Evolutionary conservation across 2,329 filamentous ascomycete species (phyloP), one percentile per base, ranked within the genome.

Genomic region (Fusarium beomiforme): DNA sequence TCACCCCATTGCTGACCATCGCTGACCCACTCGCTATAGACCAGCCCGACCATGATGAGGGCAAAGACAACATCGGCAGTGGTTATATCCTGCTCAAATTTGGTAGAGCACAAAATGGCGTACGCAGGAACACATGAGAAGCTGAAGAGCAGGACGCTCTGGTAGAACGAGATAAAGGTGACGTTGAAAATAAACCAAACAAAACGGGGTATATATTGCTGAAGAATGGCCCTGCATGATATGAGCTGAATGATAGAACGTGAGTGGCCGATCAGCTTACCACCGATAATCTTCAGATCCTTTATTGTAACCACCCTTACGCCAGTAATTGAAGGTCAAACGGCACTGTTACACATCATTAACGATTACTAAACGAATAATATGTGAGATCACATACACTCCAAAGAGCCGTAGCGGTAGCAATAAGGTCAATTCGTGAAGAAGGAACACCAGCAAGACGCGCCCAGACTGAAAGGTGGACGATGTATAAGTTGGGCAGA

Each of bases 211-310:
- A 95, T 85, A 39, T 89, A 84, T 31, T 87, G 84, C 78, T 91
- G 91, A 56, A 98, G 84, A 59, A 95, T 90, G 61, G 87, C 86
- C 95, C 89, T 91, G 26, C 1, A 19, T 23, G 47, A 17, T 69
- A 77, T 66, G 53, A 64, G 46, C 24, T 50, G 49, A 46, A 56
- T 50, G 29, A 19, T 26, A n/a, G 9, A 14, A 9, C n/a, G 33
- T 51, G n/a, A 36, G 41, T 46, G 36, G 50, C 26, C 13, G 7
- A 23, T 50, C 19, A 11, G 59, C 77, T 65, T 70, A 83, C 90
- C 96, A 99, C 82, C 96, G 89, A 81, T 99, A 99, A 81, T 99
- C 96, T 81, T 99, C 95, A 19, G 92, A 95, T 39, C 96, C 95
- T 70, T 95, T 86, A 19, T 87, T 84, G 80, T 99, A 99, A 26